Conservation (phyloP, 768 basidiomycete genomes). For the Mycena rebaudengoi region DNA sequence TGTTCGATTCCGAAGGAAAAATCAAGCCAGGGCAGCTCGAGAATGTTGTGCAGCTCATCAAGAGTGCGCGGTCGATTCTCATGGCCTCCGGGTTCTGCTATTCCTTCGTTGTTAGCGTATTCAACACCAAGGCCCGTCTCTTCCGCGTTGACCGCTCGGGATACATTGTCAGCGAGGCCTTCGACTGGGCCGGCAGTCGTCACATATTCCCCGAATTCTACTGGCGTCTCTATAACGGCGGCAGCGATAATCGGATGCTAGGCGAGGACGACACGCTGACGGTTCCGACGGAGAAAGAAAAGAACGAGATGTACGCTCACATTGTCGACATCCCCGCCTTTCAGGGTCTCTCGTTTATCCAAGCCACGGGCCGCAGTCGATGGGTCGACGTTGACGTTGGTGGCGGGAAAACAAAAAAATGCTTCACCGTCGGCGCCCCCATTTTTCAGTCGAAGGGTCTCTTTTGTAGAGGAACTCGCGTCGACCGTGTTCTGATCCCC, state of each 20-base stretch:
- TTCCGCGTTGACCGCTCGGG: conserved; percentile 18
- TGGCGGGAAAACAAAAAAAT: not conserved
- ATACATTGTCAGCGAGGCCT: conserved; percentile 5
- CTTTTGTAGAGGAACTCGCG: not conserved
- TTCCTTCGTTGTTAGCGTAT: conserved; percentile 3
- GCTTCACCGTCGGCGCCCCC: conserved; percentile 5
- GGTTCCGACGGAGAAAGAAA: not conserved
- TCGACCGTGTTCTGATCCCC: not conserved
- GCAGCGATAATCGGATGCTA: not conserved
- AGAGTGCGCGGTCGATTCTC: conserved; percentile 4
- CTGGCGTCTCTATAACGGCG: conserved; percentile 15
- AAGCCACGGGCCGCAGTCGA: not conserved
- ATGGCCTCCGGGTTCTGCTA: conserved; percentile 11
- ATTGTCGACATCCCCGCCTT: not conserved
- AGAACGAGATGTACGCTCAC: not conserved
- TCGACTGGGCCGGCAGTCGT: conserved; percentile 1
- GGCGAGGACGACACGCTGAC: conserved; percentile 4
- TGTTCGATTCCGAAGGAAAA: not conserved
- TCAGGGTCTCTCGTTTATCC: not conserved
- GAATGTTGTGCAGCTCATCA: not conserved
- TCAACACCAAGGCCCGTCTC: not conserved
- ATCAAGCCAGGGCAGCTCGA: not conserved
- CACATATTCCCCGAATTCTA: conserved; percentile 13
- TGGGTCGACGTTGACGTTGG: not conserved
- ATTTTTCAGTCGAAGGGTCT: conserved; percentile 13